Evolutionary conservation across 495 filamentous ascomycete species (phyloP), one percentile per base, ranked within the genome.

Genomic region (Cenococcum geophilum): DNA sequence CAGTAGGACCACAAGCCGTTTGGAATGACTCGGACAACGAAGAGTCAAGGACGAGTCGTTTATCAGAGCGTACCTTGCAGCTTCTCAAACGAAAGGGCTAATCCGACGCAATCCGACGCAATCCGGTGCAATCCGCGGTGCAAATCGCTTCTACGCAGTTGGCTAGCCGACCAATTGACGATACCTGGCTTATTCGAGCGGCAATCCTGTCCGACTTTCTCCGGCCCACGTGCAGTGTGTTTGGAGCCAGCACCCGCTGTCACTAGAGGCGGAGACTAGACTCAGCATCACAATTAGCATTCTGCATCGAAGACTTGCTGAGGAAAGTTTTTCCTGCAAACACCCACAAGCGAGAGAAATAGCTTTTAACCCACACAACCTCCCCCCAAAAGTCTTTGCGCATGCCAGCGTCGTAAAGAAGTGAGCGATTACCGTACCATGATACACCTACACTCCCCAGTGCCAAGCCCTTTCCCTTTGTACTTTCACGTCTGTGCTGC

Each of bases 51-150:
- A 32, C 49, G 49, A 52, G 20, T 27, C 12, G 49, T 52, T 52
- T 52, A 52, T 52, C 49, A 52, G 9, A 23, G 14, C 49, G 49
- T 52, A 52, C 49, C 22, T 52, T 52, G 49, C 49, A 52, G 18
- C 21, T 51, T 11, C 1, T 23, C 1, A 51, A 21, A 14, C n/a
- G n/a, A 52, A 23, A 8, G 18, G 49, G 49, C 23, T 23, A 52
- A 6, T 52, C 49, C 49, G 49, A 16, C 21, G 16, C 18, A 49
- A 16, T 14, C 45, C 18, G 45, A 20, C 8, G 16, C 9, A 22
- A 32, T 32, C 3, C 27, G 27, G 3, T 32, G 27, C n/a, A 32
- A 6, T 6, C 27, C 27, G 6, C 27, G 27, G 27, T n/a, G n/a
- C n/a, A n/a, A n/a, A n/a, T n/a, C n/a, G n/a, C n/a, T n/a, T 40